Percentiles rank a stretch among this genome's conserved stretches.
Evolutionary conservation across 257 asterid genomes (phyloP).

Genomic region (Nicotiana tabacum): DNA sequence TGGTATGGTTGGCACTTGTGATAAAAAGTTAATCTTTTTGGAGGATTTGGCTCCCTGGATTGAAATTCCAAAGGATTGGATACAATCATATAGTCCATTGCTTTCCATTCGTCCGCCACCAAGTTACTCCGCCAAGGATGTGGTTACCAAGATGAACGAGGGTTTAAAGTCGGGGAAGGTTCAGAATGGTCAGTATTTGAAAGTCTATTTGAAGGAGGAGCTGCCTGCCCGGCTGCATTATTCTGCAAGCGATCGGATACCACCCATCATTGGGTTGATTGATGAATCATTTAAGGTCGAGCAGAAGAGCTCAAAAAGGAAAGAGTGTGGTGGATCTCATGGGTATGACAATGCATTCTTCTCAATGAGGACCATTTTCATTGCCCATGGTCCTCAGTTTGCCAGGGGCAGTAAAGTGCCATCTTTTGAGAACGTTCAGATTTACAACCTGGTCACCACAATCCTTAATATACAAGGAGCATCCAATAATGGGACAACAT

Average conservation of each 20-base stretch:
- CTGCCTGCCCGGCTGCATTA: conserved; percentile 63
- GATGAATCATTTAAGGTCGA: conserved; percentile 63
- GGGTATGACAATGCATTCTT: conserved; percentile 68
- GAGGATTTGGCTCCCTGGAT: conserved; percentile 57
- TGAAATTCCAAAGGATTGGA: conserved; percentile 46
- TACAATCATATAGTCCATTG: conserved; percentile 55
- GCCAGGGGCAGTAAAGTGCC: conserved; percentile 50
- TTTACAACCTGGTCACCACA: conserved; percentile 56
- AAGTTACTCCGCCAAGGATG: conserved; percentile 25
- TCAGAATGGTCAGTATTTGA: conserved; percentile 48
- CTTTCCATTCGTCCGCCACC: conserved; percentile 52
- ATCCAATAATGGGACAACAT: conserved; percentile 51
- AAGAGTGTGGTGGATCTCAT: conserved; percentile 81
- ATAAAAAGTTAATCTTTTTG: conserved; percentile 49
- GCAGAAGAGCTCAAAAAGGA: conserved; percentile 31
- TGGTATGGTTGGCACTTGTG: conserved; percentile 80
- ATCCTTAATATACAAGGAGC: conserved; percentile 57
- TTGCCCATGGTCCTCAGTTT: conserved; percentile 72
- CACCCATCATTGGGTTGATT: conserved; percentile 55
- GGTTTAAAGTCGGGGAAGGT: conserved; percentile 59
- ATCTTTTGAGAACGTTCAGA: conserved; percentile 68
- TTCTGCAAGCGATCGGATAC: conserved; percentile 45
- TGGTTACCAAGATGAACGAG: conserved; percentile 57
- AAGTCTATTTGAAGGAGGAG: conserved; percentile 63
- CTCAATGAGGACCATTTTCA: conserved; percentile 71